phyloP scores from a whole-genome alignment of 345 rosid species.

The Viola odorata region DNA sequence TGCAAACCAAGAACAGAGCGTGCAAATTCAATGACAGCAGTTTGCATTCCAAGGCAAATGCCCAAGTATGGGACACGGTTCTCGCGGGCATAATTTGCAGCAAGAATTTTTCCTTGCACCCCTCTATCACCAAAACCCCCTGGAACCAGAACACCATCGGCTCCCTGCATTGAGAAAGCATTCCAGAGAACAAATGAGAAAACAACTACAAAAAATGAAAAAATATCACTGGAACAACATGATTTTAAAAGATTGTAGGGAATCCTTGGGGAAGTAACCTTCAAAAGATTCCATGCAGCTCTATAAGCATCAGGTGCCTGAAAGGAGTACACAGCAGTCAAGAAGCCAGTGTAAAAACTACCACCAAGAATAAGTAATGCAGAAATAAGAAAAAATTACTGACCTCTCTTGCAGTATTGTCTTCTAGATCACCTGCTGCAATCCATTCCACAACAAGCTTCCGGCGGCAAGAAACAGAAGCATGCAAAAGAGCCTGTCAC shows the following conservation, averaged over 20 bases:
- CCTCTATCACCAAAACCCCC: conserved; percentile 99
- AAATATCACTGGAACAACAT: not conserved
- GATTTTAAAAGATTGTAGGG: conserved; percentile 6
- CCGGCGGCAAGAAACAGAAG: conserved; percentile 80
- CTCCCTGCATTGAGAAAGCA: conserved; percentile 43
- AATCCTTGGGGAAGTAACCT: conserved; percentile 32
- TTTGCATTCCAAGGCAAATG: conserved; percentile 99
- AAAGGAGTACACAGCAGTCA: conserved; percentile 14
- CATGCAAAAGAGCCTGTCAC: conserved; percentile 89
- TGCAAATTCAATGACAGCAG: conserved; percentile 90
- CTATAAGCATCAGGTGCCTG: conserved; percentile 83
- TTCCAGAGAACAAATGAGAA: conserved; percentile 7
- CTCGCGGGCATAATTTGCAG: conserved; percentile 91
- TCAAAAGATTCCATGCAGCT: conserved; percentile 84
- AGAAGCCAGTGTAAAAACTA: conserved; percentile 6
- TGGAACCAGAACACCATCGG: conserved; percentile 85
- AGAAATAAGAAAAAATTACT: conserved; percentile 14
- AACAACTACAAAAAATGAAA: not conserved
- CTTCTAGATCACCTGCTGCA: conserved; percentile 98
- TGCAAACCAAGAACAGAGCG: conserved; percentile 78
- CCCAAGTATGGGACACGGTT: conserved; percentile 86
- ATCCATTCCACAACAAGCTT: conserved; percentile 88
- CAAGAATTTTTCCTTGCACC: conserved; percentile 87
- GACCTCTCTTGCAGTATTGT: conserved; percentile 60
- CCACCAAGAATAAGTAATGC: not conserved